Evolutionary conservation across 148 eudicot genomes (phyloP).

Genomic region (Chenopodium quinoa): DNA sequence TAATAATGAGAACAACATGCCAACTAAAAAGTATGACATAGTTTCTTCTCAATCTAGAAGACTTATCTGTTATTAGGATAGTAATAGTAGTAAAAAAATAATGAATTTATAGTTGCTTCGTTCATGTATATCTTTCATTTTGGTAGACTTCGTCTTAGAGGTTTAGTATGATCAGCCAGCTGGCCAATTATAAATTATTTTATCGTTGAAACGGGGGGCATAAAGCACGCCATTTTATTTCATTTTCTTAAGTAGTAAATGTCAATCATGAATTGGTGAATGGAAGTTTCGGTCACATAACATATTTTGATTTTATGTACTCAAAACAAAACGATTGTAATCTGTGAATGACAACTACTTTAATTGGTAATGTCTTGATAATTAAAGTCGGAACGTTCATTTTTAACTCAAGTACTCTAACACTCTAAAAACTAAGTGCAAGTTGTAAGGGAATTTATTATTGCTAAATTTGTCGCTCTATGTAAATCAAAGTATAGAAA

Average conservation of each 20-base stretch:
- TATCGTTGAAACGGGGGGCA: not conserved
- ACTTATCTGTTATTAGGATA: not conserved
- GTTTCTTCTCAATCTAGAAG: constrained; percentile 14
- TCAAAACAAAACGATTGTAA: too few species aligned
- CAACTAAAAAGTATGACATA: not conserved
- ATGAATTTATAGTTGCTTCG: too few species aligned
- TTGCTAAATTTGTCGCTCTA: too few species aligned
- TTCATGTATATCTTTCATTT: not conserved
- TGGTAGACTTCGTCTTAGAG: not conserved
- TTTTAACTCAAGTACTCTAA: too few species aligned
- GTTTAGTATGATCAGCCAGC: not conserved
- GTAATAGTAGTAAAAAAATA: not conserved
- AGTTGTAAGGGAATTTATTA: too few species aligned
- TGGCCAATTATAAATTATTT: not conserved
- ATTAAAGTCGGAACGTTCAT: too few species aligned
- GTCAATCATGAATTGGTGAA: not conserved
- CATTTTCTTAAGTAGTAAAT: not conserved
- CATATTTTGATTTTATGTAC: not conserved
- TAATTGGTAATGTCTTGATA: too few species aligned
- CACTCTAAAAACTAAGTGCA: too few species aligned
- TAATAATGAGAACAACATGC: not conserved
- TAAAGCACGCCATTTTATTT: not conserved
- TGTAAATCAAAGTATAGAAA: too few species aligned
- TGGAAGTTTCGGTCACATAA: not conserved
- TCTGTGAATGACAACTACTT: not conserved